phyloP scores from a whole-genome alignment of 176 grass and related monocot genomes.

The Carex kokanica region DNA sequence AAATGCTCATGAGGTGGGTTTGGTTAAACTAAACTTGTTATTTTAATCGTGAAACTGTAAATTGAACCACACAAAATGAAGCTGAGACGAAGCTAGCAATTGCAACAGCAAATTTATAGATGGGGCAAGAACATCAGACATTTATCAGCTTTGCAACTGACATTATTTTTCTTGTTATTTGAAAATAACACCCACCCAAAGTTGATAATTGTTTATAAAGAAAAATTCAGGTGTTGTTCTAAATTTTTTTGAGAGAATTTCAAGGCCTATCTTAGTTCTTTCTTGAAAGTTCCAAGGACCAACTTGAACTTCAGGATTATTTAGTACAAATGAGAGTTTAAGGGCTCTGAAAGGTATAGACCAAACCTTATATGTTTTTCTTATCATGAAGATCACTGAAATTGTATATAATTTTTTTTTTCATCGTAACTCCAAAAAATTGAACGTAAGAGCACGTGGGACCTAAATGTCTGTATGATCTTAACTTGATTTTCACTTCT shows the following conservation, averaged over 20 bases:
- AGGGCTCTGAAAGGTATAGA: not conserved
- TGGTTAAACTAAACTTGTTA: not conserved
- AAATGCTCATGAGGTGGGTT: not conserved
- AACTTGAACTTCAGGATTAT: conserved; percentile 1
- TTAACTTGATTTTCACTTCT: not conserved
- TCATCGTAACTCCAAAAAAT: not conserved
- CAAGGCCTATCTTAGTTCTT: not conserved
- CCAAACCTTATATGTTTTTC: not conserved
- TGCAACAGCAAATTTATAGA: not conserved
- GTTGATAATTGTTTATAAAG: not conserved
- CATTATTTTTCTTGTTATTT: not conserved
- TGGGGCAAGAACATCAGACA: not conserved
- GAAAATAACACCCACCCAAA: not conserved
- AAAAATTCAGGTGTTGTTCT: not conserved
- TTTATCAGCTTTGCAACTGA: not conserved
- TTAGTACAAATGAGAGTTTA: not conserved
- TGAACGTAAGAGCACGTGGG: not conserved
- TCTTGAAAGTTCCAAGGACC: not conserved
- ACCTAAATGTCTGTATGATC: not conserved
- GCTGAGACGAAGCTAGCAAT: not conserved
- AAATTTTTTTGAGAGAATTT: not conserved
- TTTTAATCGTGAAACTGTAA: not conserved
- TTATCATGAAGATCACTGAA: not conserved
- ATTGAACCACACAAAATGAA: not conserved
- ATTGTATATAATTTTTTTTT: not conserved